A percentile compares a stretch with the other conserved stretches of the same genome.
These are phyloP conservation scores for Phytopythium aichiense DNA, from an alignment of 352 stramenopile species.

Conservation along the genomic window DNA sequence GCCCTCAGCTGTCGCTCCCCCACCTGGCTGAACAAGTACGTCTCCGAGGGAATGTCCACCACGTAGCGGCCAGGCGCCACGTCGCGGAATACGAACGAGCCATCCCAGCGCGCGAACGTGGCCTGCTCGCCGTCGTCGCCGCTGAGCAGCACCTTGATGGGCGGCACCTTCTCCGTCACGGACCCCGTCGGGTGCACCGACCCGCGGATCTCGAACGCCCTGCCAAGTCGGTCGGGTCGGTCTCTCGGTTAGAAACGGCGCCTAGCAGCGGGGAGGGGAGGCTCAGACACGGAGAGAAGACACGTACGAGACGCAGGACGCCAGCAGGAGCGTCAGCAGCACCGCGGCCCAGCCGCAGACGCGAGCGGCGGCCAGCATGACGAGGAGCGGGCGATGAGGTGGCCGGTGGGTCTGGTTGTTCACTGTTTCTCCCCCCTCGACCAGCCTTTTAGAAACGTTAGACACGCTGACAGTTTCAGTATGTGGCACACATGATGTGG, in stretches of 20 bases:
- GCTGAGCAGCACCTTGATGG: conserved; percentile 67
- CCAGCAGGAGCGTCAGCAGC: conserved; percentile 23
- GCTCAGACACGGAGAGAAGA: neutral
- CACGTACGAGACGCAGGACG: conserved; percentile 14
- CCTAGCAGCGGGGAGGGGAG: neutral
- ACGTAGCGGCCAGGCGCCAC: conserved; percentile 68
- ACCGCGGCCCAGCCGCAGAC: neutral
- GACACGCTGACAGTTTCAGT: neutral
- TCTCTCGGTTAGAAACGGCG: neutral
- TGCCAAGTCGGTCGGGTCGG: conserved; percentile 1
- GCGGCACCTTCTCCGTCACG: conserved; percentile 53
- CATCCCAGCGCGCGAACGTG: conserved; percentile 57
- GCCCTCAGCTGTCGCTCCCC: neutral
- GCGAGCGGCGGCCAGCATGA: neutral
- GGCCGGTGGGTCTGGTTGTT: neutral
- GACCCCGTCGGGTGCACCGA: conserved; percentile 42
- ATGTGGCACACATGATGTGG: neutral
- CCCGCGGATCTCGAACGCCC: conserved; percentile 53
- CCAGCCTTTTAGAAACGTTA: neutral
- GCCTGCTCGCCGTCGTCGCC: conserved; percentile 70
- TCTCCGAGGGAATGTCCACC: conserved; percentile 60
- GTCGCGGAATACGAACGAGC: conserved; percentile 72
- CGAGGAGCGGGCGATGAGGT: neutral
- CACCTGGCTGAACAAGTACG: conserved; percentile 72
- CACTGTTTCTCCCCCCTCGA: neutral